A percentile compares a stretch with the other conserved stretches of the same genome.
phyloP scores from a whole-genome alignment of 2,329 filamentous ascomycete species.

The Mycosphaerelloides madeirae region DNA sequence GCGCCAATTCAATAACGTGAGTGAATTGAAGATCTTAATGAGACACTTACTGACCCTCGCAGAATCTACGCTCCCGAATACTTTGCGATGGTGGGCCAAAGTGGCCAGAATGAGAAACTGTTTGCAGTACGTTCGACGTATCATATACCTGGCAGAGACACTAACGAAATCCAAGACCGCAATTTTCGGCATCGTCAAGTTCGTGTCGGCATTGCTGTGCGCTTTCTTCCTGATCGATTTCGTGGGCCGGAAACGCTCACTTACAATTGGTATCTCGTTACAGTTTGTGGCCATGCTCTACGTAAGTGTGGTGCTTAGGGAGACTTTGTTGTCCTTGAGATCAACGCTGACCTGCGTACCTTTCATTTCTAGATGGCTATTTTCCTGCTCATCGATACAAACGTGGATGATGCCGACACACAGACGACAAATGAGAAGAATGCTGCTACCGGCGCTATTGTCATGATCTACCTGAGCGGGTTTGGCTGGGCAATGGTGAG shows the following conservation, averaged over 20 bases:
- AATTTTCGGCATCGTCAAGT: slow-evolving; percentile 72
- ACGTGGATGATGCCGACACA: slow-evolving; percentile 47
- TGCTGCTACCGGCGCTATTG: slow-evolving; percentile 61
- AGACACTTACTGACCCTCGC: neutral
- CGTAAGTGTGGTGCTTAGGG: too few relatives aligned
- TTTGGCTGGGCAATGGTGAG: slow-evolving; percentile 59
- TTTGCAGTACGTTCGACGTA: slow-evolving; percentile 45
- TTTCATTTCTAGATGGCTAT: too few relatives aligned
- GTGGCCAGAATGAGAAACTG: slow-evolving; percentile 62
- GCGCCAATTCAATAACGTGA: slow-evolving; percentile 61
- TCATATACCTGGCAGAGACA: neutral
- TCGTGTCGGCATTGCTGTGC: slow-evolving; percentile 61
- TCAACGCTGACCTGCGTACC: too few relatives aligned
- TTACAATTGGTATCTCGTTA: slow-evolving; percentile 38
- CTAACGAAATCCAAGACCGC: slow-evolving; percentile 45
- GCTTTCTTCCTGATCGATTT: slow-evolving; percentile 62
- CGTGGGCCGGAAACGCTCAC: slow-evolving; percentile 31
- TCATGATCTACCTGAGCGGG: slow-evolving; percentile 52
- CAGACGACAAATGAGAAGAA: slow-evolving; percentile 49
- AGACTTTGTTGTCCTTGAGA: too few relatives aligned
- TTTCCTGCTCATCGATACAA: slow-evolving; percentile 55
- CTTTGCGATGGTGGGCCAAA: slow-evolving; percentile 65
- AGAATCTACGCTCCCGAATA: slow-evolving; percentile 72
- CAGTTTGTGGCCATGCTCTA: slow-evolving; percentile 48
- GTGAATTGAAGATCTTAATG: slow-evolving; percentile 63